Evolutionary conservation across 2,329 filamentous ascomycete genomes (phyloP).

Genomic region (Aspergillus jensenii): DNA sequence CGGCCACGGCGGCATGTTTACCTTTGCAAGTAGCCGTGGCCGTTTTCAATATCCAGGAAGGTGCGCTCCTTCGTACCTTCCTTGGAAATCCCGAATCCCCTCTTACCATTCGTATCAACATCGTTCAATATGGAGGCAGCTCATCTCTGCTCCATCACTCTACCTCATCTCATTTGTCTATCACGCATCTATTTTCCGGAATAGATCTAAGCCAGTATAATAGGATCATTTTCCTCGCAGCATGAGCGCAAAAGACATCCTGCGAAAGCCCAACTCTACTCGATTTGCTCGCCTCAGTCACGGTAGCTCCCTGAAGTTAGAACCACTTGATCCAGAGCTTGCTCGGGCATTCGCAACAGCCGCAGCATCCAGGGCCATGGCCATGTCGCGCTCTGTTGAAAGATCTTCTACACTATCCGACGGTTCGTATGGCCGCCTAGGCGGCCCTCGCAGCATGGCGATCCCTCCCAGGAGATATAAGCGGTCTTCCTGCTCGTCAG

Average conservation of each 20-base stretch:
- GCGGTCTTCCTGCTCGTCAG: constrained; percentile 13
- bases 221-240: not conserved
- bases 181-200: constrained; percentile 12
- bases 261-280: constrained; percentile 41
- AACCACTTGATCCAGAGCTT: constrained; percentile 30
- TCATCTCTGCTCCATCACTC: not conserved
- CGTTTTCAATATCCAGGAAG: not conserved
- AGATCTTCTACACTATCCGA: constrained; percentile 27
- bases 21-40: not conserved
- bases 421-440: constrained; percentile 29
- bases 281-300: constrained; percentile 36
- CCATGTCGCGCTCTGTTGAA: constrained; percentile 40
- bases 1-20: not conserved
- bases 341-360: constrained; percentile 37
- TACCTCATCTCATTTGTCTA: constrained; percentile 6
- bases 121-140: not conserved
- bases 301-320: constrained; percentile 20
- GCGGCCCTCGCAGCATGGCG: constrained; percentile 27
- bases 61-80: not conserved
- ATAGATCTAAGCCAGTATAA: constrained; percentile 11
- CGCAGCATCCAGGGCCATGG: constrained; percentile 47
- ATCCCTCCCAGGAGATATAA: constrained; percentile 26
- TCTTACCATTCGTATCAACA: not conserved
- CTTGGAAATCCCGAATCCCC: not conserved
- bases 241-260: constrained; percentile 27